These are phyloP conservation scores for Cydonia oblonga DNA, from an alignment of 331 rosid genomes.

Conservation along the genomic window DNA sequence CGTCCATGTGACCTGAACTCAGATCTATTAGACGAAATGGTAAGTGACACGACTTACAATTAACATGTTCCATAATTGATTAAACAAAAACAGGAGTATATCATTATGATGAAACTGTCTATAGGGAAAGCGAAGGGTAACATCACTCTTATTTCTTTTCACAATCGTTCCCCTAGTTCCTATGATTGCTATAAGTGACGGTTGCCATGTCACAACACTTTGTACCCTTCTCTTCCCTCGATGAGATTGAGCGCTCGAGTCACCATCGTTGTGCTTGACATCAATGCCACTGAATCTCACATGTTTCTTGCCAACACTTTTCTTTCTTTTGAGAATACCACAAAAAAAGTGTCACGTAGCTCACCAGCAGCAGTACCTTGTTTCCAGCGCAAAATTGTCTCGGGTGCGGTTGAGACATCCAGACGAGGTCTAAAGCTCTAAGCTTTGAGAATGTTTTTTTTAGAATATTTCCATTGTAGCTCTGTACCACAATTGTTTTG, in stretches of 20 bases:
- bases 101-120: background rate
- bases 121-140: background rate
- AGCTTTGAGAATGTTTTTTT: too few species aligned
- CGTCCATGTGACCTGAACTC: too few species aligned
- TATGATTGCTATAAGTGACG: background rate
- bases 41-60: too few species aligned
- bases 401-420: background rate
- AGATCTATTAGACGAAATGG: too few species aligned
- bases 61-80: background rate
- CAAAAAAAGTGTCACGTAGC: background rate
- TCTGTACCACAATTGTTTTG: too few species aligned
- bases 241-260: background rate
- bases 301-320: background rate
- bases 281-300: slow-evolving; percentile 8
- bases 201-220: slow-evolving; percentile 9
- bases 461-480: too few species aligned
- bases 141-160: background rate
- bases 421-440: too few species aligned
- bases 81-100: background rate
- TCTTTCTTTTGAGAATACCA: background rate
- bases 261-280: slow-evolving; percentile 1
- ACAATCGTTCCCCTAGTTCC: background rate
- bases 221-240: slow-evolving; percentile 1
- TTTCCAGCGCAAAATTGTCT: background rate
- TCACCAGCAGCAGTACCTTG: background rate